Evolutionary conservation across 2,329 filamentous ascomycete species (phyloP).

Genomic region (Ambrosiella cleistominuta): DNA sequence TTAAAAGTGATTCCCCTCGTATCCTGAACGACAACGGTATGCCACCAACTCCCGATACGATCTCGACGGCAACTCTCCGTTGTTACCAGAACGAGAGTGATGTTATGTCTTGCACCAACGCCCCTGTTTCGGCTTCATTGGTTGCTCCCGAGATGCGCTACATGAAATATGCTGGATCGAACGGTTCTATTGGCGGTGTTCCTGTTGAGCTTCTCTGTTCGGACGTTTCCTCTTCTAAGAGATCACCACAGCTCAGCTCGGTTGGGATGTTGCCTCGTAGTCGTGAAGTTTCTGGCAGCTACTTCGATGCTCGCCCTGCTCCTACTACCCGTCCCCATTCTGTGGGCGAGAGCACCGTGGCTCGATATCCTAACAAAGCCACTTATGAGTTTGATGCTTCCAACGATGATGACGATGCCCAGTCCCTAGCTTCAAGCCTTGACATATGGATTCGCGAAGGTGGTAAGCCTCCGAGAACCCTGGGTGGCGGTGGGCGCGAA

Average conservation of each 20-base stretch:
- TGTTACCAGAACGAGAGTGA: slow-evolving; percentile 34
- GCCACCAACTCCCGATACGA: slow-evolving; percentile 42
- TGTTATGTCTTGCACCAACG: slow-evolving; percentile 14
- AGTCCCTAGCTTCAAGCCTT: slow-evolving; percentile 31
- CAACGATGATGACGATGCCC: slow-evolving; percentile 24
- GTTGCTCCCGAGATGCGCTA: slow-evolving; percentile 1
- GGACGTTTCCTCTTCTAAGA: slow-evolving; percentile 7
- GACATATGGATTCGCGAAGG: slow-evolving; percentile 43
- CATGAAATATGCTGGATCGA: slow-evolving; percentile 11
- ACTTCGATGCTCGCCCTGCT: slow-evolving; percentile 19
- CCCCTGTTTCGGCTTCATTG: slow-evolving; percentile 1
- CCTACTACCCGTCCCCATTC: slow-evolving; percentile 27
- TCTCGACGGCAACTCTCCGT: slow-evolving; percentile 36
- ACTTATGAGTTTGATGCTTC: slow-evolving; percentile 24
- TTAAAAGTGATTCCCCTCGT: slow-evolving; percentile 29
- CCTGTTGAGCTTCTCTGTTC: not conserved
- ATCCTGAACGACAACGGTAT: slow-evolving; percentile 27
- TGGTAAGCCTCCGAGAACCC: slow-evolving; percentile 23
- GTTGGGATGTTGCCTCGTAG: slow-evolving; percentile 20
- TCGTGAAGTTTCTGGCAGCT: slow-evolving; percentile 16
- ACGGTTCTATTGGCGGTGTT: slow-evolving; percentile 11
- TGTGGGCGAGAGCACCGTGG: slow-evolving; percentile 28
- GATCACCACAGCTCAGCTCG: slow-evolving; percentile 18
- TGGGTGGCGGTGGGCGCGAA: slow-evolving; percentile 15
- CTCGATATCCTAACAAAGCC: slow-evolving; percentile 21